Evolutionary conservation across 2,329 filamentous ascomycete species (phyloP).

Genomic region (Westerdykella sp.): DNA sequence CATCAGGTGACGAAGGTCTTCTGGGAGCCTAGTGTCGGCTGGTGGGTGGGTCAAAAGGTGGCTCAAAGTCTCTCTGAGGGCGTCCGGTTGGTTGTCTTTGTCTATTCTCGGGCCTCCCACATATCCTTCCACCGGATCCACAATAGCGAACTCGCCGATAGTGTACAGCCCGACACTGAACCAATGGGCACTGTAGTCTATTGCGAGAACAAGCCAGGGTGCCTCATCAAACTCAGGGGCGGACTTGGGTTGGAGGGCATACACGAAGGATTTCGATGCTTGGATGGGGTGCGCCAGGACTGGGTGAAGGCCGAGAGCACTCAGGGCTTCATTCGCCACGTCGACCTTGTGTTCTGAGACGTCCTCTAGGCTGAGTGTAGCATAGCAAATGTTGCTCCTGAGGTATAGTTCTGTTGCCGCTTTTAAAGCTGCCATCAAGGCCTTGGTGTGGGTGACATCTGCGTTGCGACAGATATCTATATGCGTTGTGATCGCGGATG

Average conservation of each 20-base stretch:
- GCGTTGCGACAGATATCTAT: constrained; percentile 5
- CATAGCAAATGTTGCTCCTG: constrained; percentile 10
- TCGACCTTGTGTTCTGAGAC: background rate
- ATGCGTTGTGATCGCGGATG: constrained; percentile 1
- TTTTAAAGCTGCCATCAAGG: constrained; percentile 7
- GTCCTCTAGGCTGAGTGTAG: constrained; percentile 4
- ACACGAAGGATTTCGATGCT: constrained; percentile 1
- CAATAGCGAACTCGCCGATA: constrained; percentile 5
- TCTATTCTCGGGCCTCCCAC: constrained; percentile 2
- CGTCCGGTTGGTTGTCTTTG: constrained; percentile 4
- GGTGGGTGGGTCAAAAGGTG: constrained; percentile 6
- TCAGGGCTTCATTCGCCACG: constrained; percentile 7
- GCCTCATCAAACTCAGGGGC: constrained; percentile 3
- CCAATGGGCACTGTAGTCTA: constrained; percentile 4
- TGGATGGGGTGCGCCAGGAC: constrained; percentile 4
- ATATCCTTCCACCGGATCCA: constrained; percentile 2
- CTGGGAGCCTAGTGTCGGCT: background rate
- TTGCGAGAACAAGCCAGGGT: constrained; percentile 5
- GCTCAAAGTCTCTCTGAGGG: constrained; percentile 1
- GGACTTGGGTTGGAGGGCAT: constrained; percentile 1
- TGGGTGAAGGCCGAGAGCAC: constrained; percentile 8
- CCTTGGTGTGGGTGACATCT: constrained; percentile 5
- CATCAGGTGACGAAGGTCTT: constrained; percentile 4
- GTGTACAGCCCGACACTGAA: constrained; percentile 6
- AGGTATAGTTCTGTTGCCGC: constrained; percentile 9